phyloP scores from a whole-genome alignment of 1,284 basidiomycete genomes.

The Cryptococcus maquisensis region DNA sequence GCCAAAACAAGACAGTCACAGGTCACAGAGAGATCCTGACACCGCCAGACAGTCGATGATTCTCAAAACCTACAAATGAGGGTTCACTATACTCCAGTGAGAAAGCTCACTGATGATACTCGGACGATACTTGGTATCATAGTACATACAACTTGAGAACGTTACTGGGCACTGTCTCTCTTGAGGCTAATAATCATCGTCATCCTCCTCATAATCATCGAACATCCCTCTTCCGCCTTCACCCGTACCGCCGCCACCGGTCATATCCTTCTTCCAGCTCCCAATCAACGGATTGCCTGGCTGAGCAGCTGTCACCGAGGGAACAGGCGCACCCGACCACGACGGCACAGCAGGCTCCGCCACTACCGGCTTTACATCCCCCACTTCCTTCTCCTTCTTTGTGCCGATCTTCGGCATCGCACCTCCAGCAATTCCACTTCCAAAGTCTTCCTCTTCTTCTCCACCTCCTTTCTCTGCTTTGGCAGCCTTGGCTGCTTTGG shows the following conservation, averaged over 20 bases:
- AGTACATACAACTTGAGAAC: background rate
- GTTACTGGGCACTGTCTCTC: background rate
- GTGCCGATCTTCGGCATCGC: background rate
- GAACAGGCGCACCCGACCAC: too few relatives aligned
- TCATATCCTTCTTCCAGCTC: slow-evolving; percentile 57
- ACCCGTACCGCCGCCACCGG: slow-evolving; percentile 40
- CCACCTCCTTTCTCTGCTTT: slow-evolving; percentile 7
- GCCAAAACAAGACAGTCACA: too few relatives aligned
- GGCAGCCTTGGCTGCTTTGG: background rate
- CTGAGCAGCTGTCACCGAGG: too few relatives aligned
- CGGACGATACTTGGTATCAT: too few relatives aligned
- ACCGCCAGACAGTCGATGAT: too few relatives aligned
- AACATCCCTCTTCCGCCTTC: slow-evolving; percentile 42
- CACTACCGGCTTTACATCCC: too few relatives aligned
- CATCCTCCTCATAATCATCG: slow-evolving; percentile 46
- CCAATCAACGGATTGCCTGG: slow-evolving; percentile 20
- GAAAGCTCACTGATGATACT: too few relatives aligned
- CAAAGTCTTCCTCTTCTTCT: background rate
- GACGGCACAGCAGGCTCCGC: too few relatives aligned
- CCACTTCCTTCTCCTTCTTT: background rate
- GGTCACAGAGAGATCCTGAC: too few relatives aligned
- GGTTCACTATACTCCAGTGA: too few relatives aligned
- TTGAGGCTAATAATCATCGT: slow-evolving; percentile 36
- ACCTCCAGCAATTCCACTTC: background rate
- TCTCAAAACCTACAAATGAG: too few relatives aligned